phyloP scores from a whole-genome alignment of 1,284 basidiomycete genomes.

The Ganoderma lucidum region DNA sequence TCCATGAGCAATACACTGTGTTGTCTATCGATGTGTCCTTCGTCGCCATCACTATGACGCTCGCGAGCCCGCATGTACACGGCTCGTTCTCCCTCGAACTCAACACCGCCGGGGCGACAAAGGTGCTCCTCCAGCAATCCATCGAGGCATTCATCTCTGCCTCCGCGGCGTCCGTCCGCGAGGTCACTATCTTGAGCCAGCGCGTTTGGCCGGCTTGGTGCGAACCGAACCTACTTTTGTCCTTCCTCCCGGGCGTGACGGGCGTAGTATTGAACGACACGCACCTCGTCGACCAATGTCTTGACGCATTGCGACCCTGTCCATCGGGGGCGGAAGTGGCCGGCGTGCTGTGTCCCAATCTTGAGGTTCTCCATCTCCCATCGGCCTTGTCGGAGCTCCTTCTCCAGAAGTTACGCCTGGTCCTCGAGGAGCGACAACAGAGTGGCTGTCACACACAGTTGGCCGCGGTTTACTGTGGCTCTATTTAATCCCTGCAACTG shows the following conservation, averaged over 20 bases:
- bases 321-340: neutral
- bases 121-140: conserved; percentile 11
- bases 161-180: neutral
- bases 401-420: neutral
- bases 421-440: conserved; percentile 7
- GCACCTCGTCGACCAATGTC: conserved; percentile 15
- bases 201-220: conserved; percentile 30
- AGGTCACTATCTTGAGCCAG: conserved; percentile 21
- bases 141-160: conserved; percentile 13
- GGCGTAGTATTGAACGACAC: conserved; percentile 15
- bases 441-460: conserved; percentile 5
- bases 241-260: conserved; percentile 11
- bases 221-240: conserved; percentile 18
- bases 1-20: neutral
- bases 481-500: neutral
- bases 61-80: conserved; percentile 2
- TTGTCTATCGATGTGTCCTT: conserved; percentile 24
- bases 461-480: neutral
- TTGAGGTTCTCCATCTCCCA: conserved; percentile 17
- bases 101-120: conserved; percentile 25
- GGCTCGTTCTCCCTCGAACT: conserved; percentile 21
- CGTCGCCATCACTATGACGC: conserved; percentile 10
- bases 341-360: conserved; percentile 2
- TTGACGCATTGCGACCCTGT: conserved; percentile 19
- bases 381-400: neutral